These are phyloP conservation scores for Spongospora subterranea DNA, from an alignment of 208 protist species.

Conservation along the genomic window DNA sequence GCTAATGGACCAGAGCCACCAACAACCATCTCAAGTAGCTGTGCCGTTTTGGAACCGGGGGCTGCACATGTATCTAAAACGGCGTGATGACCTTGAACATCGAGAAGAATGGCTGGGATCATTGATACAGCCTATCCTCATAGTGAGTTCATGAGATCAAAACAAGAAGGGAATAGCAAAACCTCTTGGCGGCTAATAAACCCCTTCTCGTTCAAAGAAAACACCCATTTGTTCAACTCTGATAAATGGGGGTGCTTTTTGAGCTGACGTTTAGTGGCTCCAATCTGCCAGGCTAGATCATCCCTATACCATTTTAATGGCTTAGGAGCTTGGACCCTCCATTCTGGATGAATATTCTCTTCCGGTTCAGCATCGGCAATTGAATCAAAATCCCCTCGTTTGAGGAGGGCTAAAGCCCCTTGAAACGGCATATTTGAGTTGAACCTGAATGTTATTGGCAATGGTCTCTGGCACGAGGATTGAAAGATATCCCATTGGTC, in stretches of 20 bases:
- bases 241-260: constrained; percentile 36
- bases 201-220: not conserved
- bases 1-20: not conserved
- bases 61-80: constrained; percentile 79
- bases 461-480: not conserved
- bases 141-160: not conserved
- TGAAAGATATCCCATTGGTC: constrained; percentile 35
- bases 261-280: constrained; percentile 19
- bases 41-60: constrained; percentile 77
- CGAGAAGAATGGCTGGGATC: constrained; percentile 65
- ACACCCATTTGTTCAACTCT: constrained; percentile 45
- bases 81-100: constrained; percentile 50
- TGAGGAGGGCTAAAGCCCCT: not conserved
- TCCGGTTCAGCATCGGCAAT: not conserved
- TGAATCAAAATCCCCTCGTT: constrained; percentile 3
- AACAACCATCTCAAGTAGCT: constrained; percentile 61
- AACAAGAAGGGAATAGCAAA: no score
- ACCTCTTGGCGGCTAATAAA: constrained; percentile 50
- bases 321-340: not conserved
- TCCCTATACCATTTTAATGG: not conserved
- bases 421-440: not conserved
- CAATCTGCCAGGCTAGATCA: constrained; percentile 13
- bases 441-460: constrained; percentile 20
- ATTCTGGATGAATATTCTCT: not conserved
- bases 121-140: constrained; percentile 63